Base-by-base conservation (phyloP, 306 rosid species). In the Ochetophila trinervis region DNA sequence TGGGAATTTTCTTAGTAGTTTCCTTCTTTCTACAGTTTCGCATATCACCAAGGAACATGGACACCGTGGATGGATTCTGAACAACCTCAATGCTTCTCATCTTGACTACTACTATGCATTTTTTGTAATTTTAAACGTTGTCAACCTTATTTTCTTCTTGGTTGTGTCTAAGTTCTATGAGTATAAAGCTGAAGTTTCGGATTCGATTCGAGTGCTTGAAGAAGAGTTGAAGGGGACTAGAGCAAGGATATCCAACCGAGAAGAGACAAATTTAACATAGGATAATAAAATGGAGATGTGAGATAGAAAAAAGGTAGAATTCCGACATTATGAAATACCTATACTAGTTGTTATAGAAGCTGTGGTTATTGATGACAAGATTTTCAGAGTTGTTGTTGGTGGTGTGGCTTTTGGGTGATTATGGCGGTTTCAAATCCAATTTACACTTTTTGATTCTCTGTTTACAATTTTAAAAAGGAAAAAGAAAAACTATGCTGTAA, bases 101-200 rank as follows among this genome's bases (percentile, higher is more conserved):
- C 85, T 93, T 32, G 97, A 93, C 67, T 89, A 87, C 57, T 93
- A 89, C 75, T 93, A 89, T 22, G 96, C 89, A 15, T 89, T 93
- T 14, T 68, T 93, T 32, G 75, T 71, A 0, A 22, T 74, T 11
- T 63, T 83, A 18, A 83, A 67, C 72, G 1, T 72, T 20, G n/a
- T 73, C 3, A 83, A 83, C 45, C 36, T 79, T 37, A 8, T 66
- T 12, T 12, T 74, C 67, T 83, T 79, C 80, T 67, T 79, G 71
- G 2, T 54, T 53, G 51, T 76, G 32, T 52, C 79, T 14, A 84
- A 75, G 84, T 65, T 65, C 49, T 86, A 87, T 60, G 94, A 80
- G 19, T 87, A 93, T 56, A 89, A 65, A 76, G 97, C 79, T 24
- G 97, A 93, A 65, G 85, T 93, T 58, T 89, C 94, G 2, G 84